phyloP scores from a whole-genome alignment of 371 early-diverging fungal species.

The Mortierella sp. region DNA sequence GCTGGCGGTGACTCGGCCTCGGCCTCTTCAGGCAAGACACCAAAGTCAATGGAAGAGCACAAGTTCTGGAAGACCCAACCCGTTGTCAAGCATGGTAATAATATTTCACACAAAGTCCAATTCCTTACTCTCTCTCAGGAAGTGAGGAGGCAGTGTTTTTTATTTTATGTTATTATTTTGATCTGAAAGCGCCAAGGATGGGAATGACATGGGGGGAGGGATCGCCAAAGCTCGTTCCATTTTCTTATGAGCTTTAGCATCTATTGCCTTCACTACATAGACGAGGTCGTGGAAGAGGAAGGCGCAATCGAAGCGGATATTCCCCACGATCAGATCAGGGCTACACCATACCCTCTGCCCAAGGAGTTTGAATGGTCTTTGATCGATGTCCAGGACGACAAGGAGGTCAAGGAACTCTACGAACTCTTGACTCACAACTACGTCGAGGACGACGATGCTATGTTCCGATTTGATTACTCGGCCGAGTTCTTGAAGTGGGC shows the following conservation, averaged over 20 bases:
- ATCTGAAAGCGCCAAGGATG: too few relatives aligned
- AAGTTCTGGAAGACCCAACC: slow-evolving; percentile 98
- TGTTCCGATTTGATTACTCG: slow-evolving; percentile 96
- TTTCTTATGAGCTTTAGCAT: not conserved
- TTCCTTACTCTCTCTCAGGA: slow-evolving; percentile 4
- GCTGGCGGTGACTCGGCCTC: slow-evolving; percentile 7
- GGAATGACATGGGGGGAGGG: too few relatives aligned
- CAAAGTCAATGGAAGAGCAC: slow-evolving; percentile 72
- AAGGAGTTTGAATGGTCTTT: slow-evolving; percentile 90
- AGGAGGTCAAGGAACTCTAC: slow-evolving; percentile 88
- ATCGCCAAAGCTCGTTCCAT: too few relatives aligned
- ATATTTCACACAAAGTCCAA: not conserved
- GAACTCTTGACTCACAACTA: slow-evolving; percentile 89
- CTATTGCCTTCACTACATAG: slow-evolving; percentile 41
- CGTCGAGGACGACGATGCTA: slow-evolving; percentile 95
- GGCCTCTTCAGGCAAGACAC: slow-evolving; percentile 21
- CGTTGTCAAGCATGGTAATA: slow-evolving; percentile 80
- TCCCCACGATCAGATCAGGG: slow-evolving; percentile 79
- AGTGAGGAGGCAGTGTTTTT: not conserved
- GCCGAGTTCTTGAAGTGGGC: slow-evolving; percentile 94
- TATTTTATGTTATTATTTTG: too few relatives aligned
- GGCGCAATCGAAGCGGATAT: slow-evolving; percentile 88
- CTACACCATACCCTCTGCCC: slow-evolving; percentile 88
- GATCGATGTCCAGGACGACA: slow-evolving; percentile 83
- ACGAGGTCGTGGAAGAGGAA: slow-evolving; percentile 73